A percentile compares a stretch with the other conserved stretches of the same genome.
Evolutionary conservation across 2,329 filamentous ascomycete species (phyloP).

Genomic region (Colletotrichum limetticola): DNA sequence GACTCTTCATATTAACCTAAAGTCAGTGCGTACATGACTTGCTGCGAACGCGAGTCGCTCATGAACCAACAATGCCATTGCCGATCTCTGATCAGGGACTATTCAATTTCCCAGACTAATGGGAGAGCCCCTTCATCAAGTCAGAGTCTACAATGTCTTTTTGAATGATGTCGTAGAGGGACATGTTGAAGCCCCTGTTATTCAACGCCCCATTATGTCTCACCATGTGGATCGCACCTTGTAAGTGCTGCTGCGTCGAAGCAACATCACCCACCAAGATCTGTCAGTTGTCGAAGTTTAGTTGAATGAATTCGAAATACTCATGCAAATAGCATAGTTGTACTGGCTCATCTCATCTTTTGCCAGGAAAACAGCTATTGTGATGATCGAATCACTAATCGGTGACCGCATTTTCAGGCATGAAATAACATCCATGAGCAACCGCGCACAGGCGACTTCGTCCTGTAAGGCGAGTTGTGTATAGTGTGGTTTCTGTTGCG

Average conservation of each 20-base stretch:
- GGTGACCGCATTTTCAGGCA: not conserved
- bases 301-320: not conserved
- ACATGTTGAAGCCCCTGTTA: not conserved
- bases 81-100: not conserved
- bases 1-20: no score
- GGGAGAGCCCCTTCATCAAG: not conserved
- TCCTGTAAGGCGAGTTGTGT: not conserved
- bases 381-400: not conserved
- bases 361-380: not conserved
- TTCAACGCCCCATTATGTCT: not conserved
- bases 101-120: not conserved
- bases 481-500: not conserved
- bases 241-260: not conserved
- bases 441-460: not conserved
- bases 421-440: not conserved
- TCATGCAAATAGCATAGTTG: not conserved
- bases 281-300: not conserved
- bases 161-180: not conserved
- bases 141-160: not conserved
- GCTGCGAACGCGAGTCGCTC: no score
- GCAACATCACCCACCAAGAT: not conserved
- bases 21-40: no score
- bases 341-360: not conserved
- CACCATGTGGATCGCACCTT: not conserved
- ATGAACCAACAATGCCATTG: no score